These are phyloP conservation scores for Sporodiniella umbellata DNA, from an alignment of 371 early-diverging fungal genomes.

Conservation along the genomic window DNA sequence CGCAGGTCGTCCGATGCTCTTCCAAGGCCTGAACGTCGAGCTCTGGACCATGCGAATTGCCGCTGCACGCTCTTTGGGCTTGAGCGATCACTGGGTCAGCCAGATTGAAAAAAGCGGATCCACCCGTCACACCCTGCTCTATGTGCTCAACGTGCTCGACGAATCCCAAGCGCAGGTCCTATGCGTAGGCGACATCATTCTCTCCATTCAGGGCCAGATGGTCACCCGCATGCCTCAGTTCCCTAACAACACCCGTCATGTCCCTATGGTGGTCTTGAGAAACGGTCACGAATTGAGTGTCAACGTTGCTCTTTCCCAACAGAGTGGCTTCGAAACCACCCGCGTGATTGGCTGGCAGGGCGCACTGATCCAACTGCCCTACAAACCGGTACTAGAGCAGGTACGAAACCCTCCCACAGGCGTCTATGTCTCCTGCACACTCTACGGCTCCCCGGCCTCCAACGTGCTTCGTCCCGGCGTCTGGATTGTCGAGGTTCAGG, in stretches of 20 bases:
- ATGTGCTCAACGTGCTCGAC: conserved; percentile 64
- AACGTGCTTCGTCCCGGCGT: conserved; percentile 63
- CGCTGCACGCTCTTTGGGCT: conserved; percentile 77
- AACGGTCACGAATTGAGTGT: conserved; percentile 52
- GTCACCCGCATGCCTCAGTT: conserved; percentile 68
- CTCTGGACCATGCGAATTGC: conserved; percentile 80
- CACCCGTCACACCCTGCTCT: conserved; percentile 65
- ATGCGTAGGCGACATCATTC: conserved; percentile 83
- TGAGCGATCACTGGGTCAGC: conserved; percentile 73
- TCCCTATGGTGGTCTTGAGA: conserved; percentile 60
- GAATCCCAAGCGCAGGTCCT: conserved; percentile 56
- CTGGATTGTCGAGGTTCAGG: conserved; percentile 71
- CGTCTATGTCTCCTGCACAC: conserved; percentile 74
- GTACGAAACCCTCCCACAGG: conserved; percentile 64
- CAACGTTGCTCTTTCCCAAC: conserved; percentile 52
- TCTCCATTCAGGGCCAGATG: conserved; percentile 68
- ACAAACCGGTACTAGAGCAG: conserved; percentile 84
- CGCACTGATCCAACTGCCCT: conserved; percentile 76
- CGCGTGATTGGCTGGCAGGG: conserved; percentile 87
- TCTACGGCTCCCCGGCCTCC: conserved; percentile 72
- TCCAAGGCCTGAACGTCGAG: conserved; percentile 70
- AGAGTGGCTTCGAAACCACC: conserved; percentile 57
- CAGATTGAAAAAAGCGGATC: conserved; percentile 59
- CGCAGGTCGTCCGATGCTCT: conserved; percentile 35
- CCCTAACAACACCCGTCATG: conserved; percentile 29